phyloP scores from a whole-genome alignment of 1,284 basidiomycete species.

The Leccinum ponderosum region DNA sequence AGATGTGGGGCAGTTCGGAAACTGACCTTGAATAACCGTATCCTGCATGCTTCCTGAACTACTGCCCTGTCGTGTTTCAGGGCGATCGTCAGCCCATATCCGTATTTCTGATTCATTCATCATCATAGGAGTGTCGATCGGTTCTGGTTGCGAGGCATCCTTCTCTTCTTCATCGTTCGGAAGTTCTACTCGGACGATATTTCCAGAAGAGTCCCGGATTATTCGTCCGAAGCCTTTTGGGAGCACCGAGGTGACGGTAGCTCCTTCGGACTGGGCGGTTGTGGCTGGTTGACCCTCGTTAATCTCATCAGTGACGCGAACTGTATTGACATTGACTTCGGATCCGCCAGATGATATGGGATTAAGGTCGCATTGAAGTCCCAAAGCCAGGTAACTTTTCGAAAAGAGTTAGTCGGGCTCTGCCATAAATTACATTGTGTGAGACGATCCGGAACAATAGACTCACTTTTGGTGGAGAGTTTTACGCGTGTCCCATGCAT shows the following conservation, averaged over 20 bases:
- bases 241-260: constrained; percentile 30
- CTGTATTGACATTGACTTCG: constrained; percentile 36
- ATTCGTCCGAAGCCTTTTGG: constrained; percentile 85
- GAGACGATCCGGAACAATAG: not conserved
- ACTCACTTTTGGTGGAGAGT: constrained; percentile 94
- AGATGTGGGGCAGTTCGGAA: not conserved
- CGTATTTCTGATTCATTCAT: constrained; percentile 17
- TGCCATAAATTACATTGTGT: not conserved
- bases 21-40: constrained; percentile 40
- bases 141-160: constrained; percentile 23
- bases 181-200: constrained; percentile 77
- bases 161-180: constrained; percentile 49
- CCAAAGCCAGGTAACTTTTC: constrained; percentile 75
- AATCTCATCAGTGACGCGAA: constrained; percentile 12
- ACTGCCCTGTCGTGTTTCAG: not conserved
- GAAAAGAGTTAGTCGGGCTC: constrained; percentile 3
- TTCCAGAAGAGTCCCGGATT: constrained; percentile 80
- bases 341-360: constrained; percentile 64
- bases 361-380: constrained; percentile 67
- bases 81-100: constrained; percentile 19
- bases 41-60: not conserved
- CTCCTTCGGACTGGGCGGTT: constrained; percentile 1
- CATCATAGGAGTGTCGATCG: constrained; percentile 31
- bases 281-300: not conserved
- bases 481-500: constrained; percentile 87